A percentile compares a stretch with the other conserved stretches of the same genome.
phyloP scores from a whole-genome alignment of 202 grass and related monocot species.

The Panicum virgatum region DNA sequence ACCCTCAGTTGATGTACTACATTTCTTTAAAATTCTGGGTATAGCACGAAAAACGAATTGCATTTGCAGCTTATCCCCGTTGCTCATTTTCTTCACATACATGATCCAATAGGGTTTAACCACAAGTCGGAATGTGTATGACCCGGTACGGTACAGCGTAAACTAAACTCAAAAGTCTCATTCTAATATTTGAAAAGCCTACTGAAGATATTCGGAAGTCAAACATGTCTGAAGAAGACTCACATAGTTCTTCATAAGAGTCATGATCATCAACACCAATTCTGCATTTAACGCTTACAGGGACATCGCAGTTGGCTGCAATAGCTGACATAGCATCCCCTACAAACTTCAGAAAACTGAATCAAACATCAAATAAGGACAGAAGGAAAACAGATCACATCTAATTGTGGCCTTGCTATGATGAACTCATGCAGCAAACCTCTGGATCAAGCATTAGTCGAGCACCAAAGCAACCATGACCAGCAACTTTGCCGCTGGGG shows the following conservation, averaged over 20 bases:
- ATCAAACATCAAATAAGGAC: constrained; percentile 32
- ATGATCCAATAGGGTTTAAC: background rate
- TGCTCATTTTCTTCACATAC: constrained; percentile 1
- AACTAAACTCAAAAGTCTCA: background rate
- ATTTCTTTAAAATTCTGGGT: background rate
- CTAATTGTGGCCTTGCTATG: constrained; percentile 22
- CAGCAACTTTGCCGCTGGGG: constrained; percentile 89
- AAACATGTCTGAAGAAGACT: constrained; percentile 47
- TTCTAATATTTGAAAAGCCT: constrained; percentile 12
- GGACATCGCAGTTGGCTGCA: constrained; percentile 78
- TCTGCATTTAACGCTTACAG: constrained; percentile 90
- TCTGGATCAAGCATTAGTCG: constrained; percentile 88
- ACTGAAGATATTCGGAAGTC: background rate
- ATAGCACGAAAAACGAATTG: constrained; percentile 9
- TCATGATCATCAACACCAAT: constrained; percentile 91
- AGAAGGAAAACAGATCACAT: constrained; percentile 20
- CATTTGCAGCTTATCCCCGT: background rate
- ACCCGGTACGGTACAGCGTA: background rate
- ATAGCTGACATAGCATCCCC: constrained; percentile 95
- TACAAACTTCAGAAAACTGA: constrained; percentile 70
- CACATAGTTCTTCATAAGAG: constrained; percentile 94
- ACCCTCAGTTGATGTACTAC: background rate
- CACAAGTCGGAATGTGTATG: background rate
- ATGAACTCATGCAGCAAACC: constrained; percentile 60
- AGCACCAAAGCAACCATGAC: constrained; percentile 95